phyloP scores from a whole-genome alignment of 768 basidiomycete genomes.

The Lentinula sp. region DNA sequence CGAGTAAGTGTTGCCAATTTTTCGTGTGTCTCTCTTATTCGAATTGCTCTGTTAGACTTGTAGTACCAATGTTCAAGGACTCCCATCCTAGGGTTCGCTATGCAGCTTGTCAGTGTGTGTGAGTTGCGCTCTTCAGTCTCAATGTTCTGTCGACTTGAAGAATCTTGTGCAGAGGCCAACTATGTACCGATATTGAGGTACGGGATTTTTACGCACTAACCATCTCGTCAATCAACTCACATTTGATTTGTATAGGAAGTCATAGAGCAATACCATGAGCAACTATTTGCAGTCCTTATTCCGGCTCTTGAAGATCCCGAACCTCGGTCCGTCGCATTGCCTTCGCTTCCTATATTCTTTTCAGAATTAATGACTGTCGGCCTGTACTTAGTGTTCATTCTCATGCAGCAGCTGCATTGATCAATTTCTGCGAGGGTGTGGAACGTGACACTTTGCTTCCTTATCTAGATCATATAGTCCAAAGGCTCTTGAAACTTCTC shows the following conservation, averaged over 20 bases:
- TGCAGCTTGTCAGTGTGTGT: conserved; percentile 89
- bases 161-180: conserved; percentile 55
- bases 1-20: conserved; percentile 42
- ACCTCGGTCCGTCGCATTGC: conserved; percentile 40
- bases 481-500: conserved; percentile 60
- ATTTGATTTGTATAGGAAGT: conserved; percentile 44
- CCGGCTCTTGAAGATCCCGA: conserved; percentile 72
- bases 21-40: not conserved
- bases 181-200: conserved; percentile 87
- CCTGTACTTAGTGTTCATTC: conserved; percentile 69
- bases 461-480: conserved; percentile 77
- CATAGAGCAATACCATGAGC: conserved; percentile 60
- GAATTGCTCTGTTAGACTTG: conserved; percentile 40
- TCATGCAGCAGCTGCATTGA: conserved; percentile 81
- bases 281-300: conserved; percentile 66
- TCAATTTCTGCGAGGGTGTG: conserved; percentile 89
- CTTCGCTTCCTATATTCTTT: not conserved
- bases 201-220: conserved; percentile 6
- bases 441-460: conserved; percentile 66
- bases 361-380: not conserved
- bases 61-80: conserved; percentile 74
- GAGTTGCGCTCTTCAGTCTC: conserved; percentile 18
- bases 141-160: conserved; percentile 7
- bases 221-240: not conserved
- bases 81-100: conserved; percentile 68